These are phyloP conservation scores for Tolypocladium cylindrosporum DNA, from an alignment of 2,329 filamentous ascomycete species.

Conservation along the genomic window DNA sequence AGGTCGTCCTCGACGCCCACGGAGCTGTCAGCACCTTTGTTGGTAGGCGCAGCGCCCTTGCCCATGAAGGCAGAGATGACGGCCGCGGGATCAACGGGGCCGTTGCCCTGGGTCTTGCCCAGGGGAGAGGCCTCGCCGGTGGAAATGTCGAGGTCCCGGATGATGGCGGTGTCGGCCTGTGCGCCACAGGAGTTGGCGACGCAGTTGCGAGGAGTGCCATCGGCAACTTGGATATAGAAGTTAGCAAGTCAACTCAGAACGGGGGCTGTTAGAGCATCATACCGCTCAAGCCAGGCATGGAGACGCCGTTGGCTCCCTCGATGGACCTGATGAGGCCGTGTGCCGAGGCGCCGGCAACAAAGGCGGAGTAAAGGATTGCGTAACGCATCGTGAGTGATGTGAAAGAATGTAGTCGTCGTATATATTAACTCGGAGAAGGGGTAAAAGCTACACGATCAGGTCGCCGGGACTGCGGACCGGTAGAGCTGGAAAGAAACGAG, in stretches of 20 bases:
- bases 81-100: constrained; percentile 44
- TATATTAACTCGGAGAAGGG: background rate
- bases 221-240: constrained; percentile 31
- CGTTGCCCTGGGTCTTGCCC: constrained; percentile 50
- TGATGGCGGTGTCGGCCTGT: constrained; percentile 59
- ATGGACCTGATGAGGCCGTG: constrained; percentile 49
- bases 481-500: background rate
- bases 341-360: constrained; percentile 39
- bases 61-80: constrained; percentile 54
- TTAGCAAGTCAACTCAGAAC: background rate
- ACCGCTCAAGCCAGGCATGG: constrained; percentile 46
- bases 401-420: background rate
- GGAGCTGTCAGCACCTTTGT: constrained; percentile 18
- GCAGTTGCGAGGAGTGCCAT: constrained; percentile 60
- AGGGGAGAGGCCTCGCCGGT: constrained; percentile 43
- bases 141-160: constrained; percentile 48
- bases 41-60: constrained; percentile 24
- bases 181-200: constrained; percentile 49
- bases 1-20: constrained; percentile 33
- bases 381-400: constrained; percentile 17
- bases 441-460: background rate
- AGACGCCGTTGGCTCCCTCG: constrained; percentile 50
- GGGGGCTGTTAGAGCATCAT: constrained; percentile 1
- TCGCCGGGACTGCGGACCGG: constrained; percentile 1
- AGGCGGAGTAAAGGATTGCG: constrained; percentile 15